Conservation (phyloP, 306 rosid genomes). For the Oemleria cerasiformis region DNA sequence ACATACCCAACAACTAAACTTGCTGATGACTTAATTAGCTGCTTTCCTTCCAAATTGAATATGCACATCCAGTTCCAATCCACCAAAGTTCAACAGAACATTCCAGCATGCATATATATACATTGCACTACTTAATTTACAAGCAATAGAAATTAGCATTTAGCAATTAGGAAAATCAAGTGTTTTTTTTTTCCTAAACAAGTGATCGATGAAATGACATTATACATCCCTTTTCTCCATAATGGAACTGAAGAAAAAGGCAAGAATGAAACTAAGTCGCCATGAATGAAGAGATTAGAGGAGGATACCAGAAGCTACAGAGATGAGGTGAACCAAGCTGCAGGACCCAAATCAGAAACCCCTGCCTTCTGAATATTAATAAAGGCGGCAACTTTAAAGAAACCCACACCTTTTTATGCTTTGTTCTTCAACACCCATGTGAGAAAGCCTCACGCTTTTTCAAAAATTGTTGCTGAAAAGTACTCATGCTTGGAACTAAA, state of each 20-base stretch:
- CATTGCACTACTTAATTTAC: not conserved
- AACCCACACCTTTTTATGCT: constrained; percentile 3
- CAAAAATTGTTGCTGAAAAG: constrained; percentile 9
- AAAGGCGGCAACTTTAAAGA: constrained; percentile 1
- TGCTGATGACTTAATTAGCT: not conserved
- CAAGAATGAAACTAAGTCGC: not conserved
- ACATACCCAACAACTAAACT: constrained; percentile 1
- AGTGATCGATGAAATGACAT: not conserved
- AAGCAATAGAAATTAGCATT: not conserved
- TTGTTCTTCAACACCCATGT: constrained; percentile 13
- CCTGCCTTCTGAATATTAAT: not conserved
- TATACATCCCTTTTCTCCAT: constrained; percentile 20
- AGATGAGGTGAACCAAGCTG: not conserved
- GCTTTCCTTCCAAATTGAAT: not conserved
- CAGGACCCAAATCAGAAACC: constrained; percentile 20
- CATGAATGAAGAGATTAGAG: constrained; percentile 4
- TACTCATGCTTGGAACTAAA: too few relatives aligned
- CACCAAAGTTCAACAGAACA: not conserved
- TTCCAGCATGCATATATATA: not conserved
- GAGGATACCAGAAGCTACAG: constrained; percentile 12
- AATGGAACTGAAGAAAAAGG: constrained; percentile 16
- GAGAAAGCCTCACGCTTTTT: constrained; percentile 11
- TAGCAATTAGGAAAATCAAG: not conserved
- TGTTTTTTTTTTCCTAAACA: not conserved
- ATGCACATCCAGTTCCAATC: too few relatives aligned